phyloP scores from a whole-genome alignment of 208 protist species.

The Trypanosoma mega region DNA sequence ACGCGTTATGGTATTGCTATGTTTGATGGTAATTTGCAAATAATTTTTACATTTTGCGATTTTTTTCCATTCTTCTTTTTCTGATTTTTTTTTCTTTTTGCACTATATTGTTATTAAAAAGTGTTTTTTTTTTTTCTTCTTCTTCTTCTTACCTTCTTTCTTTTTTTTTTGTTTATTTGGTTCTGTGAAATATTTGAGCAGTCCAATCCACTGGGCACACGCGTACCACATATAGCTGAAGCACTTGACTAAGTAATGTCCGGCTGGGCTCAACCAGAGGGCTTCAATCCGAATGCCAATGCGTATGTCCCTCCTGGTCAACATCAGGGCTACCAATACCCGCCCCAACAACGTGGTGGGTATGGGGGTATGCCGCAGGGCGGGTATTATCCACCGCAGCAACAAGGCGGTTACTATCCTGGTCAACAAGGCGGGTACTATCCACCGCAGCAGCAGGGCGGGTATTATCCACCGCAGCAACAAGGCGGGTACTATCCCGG shows the following conservation, averaged over 20 bases:
- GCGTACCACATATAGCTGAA: no score
- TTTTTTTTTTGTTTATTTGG: no score
- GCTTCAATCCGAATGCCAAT: slow-evolving; percentile 39
- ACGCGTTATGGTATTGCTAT: no score
- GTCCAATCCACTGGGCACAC: no score
- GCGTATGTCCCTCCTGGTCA: slow-evolving; percentile 19
- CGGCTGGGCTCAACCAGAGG: slow-evolving; percentile 62
- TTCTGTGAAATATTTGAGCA: no score
- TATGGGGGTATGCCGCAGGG: slow-evolving; percentile 13
- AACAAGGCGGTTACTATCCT: slow-evolving; percentile 7
- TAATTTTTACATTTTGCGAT: no score
- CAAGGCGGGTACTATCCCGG: slow-evolving; percentile 33
- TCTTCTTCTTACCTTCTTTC: no score
- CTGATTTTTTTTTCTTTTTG: slow-evolving; percentile 1
- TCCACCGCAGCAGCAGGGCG: slow-evolving; percentile 20
- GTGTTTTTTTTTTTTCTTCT: no score
- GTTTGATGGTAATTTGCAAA: no score
- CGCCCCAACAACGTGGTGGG: neutral
- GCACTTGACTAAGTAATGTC: no score
- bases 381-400: slow-evolving; percentile 30
- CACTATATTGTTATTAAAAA: no score
- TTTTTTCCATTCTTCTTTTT: slow-evolving; percentile 4
- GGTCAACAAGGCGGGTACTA: slow-evolving; percentile 34
- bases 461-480: slow-evolving; percentile 2
- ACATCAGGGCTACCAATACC: slow-evolving; percentile 7